These are phyloP conservation scores for Apostasia shenzhenica DNA, from an alignment of 106 monocot species.

Conservation along the genomic window DNA sequence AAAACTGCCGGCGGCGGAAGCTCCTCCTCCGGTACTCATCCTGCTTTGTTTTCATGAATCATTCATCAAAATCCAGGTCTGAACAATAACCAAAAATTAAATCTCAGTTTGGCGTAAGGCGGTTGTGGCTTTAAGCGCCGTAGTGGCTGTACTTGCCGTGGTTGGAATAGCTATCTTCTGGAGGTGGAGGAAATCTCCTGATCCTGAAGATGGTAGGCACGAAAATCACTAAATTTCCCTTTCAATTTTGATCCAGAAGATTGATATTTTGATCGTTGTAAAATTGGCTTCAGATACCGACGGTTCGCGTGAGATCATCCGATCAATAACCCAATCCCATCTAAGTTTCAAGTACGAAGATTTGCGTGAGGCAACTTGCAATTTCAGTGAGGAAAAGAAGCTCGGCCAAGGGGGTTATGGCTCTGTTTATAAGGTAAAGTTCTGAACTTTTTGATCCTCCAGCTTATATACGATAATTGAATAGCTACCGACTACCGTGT, in stretches of 20 bases:
- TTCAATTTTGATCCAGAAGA: neutral
- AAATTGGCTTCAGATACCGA: conserved; percentile 15
- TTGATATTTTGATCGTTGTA: neutral
- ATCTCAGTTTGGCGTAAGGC: conserved; percentile 4
- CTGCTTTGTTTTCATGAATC: neutral
- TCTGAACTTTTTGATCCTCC: neutral
- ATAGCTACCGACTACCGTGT: neutral
- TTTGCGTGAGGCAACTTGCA: conserved; percentile 39
- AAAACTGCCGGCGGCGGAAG: conserved; percentile 7
- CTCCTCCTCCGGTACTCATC: conserved; percentile 10
- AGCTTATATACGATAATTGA: neutral
- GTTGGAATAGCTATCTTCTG: conserved; percentile 19
- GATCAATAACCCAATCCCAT: conserved; percentile 28
- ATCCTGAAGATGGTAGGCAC: conserved; percentile 14
- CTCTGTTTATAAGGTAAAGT: conserved; percentile 60
- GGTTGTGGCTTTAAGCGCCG: conserved; percentile 13
- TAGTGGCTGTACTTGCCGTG: conserved; percentile 10
- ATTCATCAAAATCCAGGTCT: neutral
- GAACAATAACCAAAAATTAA: no score
- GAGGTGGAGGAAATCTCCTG: conserved; percentile 10
- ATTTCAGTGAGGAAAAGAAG: conserved; percentile 51
- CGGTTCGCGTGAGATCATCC: conserved; percentile 27
- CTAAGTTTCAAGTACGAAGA: conserved; percentile 51
- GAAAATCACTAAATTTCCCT: neutral
- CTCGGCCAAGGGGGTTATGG: conserved; percentile 71